Evolutionary conservation across 2,329 filamentous ascomycete genomes (phyloP).

Genomic region (Cladosporium sp.): DNA sequence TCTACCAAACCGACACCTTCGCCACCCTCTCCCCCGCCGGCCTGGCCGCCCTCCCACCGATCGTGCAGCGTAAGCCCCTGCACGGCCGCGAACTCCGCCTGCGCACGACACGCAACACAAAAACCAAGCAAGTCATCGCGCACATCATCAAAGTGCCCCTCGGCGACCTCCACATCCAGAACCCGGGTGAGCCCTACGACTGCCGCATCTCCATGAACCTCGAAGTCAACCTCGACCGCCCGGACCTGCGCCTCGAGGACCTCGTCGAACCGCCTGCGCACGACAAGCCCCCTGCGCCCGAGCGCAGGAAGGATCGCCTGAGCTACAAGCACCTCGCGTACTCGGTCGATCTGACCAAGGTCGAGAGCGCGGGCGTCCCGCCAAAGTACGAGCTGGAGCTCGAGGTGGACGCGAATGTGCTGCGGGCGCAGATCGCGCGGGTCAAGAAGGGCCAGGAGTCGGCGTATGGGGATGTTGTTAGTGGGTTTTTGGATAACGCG

Average conservation of each 20-base stretch:
- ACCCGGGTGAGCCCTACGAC: conserved; percentile 72
- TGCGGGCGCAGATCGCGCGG: conserved; percentile 60
- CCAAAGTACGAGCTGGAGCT: conserved; percentile 80
- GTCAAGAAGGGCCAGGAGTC: conserved; percentile 49
- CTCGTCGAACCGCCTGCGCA: conserved; percentile 47
- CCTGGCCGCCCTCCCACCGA: conserved; percentile 51
- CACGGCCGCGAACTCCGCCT: conserved; percentile 59
- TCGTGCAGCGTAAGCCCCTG: conserved; percentile 24
- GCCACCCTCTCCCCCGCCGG: conserved; percentile 63
- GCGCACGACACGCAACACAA: conserved; percentile 56
- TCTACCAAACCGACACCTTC: conserved; percentile 76
- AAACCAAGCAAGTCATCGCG: conserved; percentile 58
- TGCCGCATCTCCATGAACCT: conserved; percentile 92
- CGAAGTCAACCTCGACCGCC: conserved; percentile 63
- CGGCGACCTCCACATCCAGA: conserved; percentile 78
- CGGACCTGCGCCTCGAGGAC: conserved; percentile 46
- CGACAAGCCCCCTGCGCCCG: conserved; percentile 34
- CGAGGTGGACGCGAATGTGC: conserved; percentile 58
- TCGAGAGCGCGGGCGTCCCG: conserved; percentile 49
- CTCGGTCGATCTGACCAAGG: conserved; percentile 89
- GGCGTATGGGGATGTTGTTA: conserved; percentile 61
- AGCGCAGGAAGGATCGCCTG: conserved; percentile 69
- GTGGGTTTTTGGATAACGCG: conserved; percentile 69
- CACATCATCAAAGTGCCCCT: conserved; percentile 92
- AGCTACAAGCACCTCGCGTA: conserved; percentile 85